A percentile compares a stretch with the other conserved stretches of the same genome.
phyloP scores from a whole-genome alignment of 2,329 filamentous ascomycete genomes.

The Colletotrichum karsti region DNA sequence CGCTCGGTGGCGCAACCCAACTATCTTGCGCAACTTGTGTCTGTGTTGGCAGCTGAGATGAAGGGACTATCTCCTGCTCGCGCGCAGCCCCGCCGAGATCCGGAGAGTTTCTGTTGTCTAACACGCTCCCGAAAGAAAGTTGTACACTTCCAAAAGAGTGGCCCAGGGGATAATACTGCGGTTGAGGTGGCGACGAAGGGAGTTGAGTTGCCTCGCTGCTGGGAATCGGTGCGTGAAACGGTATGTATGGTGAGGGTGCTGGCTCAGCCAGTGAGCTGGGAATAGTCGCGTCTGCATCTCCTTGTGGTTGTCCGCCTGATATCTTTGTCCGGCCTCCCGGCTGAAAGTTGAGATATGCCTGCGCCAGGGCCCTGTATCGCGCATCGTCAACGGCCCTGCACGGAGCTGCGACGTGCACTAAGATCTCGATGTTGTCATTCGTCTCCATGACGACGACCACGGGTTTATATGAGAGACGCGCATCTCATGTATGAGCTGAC shows the following conservation, averaged over 20 bases:
- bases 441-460: conserved; percentile 24
- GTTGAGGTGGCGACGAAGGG: conserved; percentile 10
- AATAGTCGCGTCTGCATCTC: not conserved
- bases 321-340: conserved; percentile 34
- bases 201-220: conserved; percentile 3
- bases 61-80: not conserved
- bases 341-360: conserved; percentile 59
- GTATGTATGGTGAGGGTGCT: not conserved
- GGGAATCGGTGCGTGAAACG: conserved; percentile 15
- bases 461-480: not conserved
- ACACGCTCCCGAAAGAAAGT: conserved; percentile 53
- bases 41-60: not conserved
- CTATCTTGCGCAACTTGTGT: conserved; percentile 33
- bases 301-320: not conserved
- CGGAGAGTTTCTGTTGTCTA: conserved; percentile 51
- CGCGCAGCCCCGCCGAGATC: conserved; percentile 24
- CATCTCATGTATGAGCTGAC: conserved; percentile 11
- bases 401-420: conserved; percentile 64
- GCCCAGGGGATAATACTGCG: not conserved
- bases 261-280: conserved; percentile 3
- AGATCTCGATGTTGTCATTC: conserved; percentile 55
- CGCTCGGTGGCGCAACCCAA: conserved; percentile 55
- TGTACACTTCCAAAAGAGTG: conserved; percentile 37
- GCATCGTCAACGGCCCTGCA: conserved; percentile 57
- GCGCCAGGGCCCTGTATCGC: conserved; percentile 57